Evolutionary conservation across 495 filamentous ascomycete species (phyloP), one percentile per base, ranked within the genome.

Genomic region (Rhizodiscina lignyota): DNA sequence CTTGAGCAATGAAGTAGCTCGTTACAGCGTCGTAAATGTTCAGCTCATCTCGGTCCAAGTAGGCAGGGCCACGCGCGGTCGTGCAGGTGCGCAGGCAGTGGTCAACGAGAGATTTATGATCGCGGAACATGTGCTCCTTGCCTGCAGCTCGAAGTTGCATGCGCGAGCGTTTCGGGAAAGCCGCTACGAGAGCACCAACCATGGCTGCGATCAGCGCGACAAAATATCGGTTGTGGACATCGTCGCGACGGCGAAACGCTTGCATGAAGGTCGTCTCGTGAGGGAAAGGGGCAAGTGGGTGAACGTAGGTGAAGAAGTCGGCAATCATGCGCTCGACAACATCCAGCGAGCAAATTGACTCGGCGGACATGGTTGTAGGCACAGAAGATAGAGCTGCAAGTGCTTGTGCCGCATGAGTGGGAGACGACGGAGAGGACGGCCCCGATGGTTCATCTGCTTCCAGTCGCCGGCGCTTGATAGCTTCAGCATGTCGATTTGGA

Each of bases 271-370:
- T 74, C 0, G 78, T 79, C 41, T 91, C 81, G 52, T 93, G 84
- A 0, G 84, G 84, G 32, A 93, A 69, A 0, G 84, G 84, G 21
- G 74, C 65, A n/a, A 93, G 60, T 1, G 84, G 84, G 48, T 93
- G 79, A 36, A 91, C 83, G 50, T 84, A 87, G 5, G 74, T 84
- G 49, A 91, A 91, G 57, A 81, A 91, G 57, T 93, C 84, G 50
- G 87, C 79, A 10, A 93, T 61, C 4, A 91, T 63, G 2, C 72
- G 58, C 30, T 72, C 61, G 29, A 91, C 55, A 0, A 77, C 68
- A 21, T 68, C 54, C 44, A 74, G 51, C 0, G 80, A 70, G 39
- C 80, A 83, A 30, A 93, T 91, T 0, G 72, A 61, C 52, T 93
- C 84, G 27, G 74, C 75, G 4, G 70, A 70, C 2, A 63, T 41